Conservation (phyloP, 2,329 filamentous ascomycete species). For the Alternaria panax region DNA sequence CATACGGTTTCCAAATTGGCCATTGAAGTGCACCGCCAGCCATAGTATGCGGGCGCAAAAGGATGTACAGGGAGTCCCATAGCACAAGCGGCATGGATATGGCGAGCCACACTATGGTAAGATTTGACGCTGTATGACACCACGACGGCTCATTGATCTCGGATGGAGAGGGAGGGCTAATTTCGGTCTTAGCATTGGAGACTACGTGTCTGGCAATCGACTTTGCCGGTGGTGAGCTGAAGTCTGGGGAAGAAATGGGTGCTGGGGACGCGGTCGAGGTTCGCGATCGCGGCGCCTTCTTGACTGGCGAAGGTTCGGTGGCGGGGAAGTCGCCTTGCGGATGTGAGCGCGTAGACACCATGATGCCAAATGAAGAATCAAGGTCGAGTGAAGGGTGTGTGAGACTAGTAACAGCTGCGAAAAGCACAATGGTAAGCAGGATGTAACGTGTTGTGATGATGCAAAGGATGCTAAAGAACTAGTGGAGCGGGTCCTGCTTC, state of each 20-base stretch:
- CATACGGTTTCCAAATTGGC: constrained; percentile 79
- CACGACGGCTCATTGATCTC: constrained; percentile 47
- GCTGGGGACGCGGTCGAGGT: constrained; percentile 45
- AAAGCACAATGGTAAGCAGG: neutral
- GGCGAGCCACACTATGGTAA: constrained; percentile 73
- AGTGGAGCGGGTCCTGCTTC: constrained; percentile 11
- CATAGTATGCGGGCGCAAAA: constrained; percentile 83
- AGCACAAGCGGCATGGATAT: constrained; percentile 78
- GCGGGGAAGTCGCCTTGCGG: constrained; percentile 47
- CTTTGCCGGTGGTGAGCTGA: constrained; percentile 24
- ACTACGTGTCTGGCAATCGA: constrained; percentile 35
- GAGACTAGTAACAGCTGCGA: neutral
- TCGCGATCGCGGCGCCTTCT: constrained; percentile 44
- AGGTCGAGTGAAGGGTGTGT: neutral
- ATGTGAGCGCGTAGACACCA: constrained; percentile 53
- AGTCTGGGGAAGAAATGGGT: constrained; percentile 28
- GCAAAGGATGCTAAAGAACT: constrained; percentile 5
- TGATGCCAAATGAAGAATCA: constrained; percentile 16
- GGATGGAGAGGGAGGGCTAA: constrained; percentile 30
- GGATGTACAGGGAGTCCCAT: constrained; percentile 83
- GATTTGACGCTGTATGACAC: constrained; percentile 67
- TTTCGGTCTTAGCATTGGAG: constrained; percentile 26
- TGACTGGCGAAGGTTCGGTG: constrained; percentile 46
- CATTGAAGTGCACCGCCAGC: constrained; percentile 75
- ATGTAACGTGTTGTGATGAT: constrained; percentile 19